Conservation (phyloP, 2,329 filamentous ascomycete species). For the Ophiostoma ulmi region DNA sequence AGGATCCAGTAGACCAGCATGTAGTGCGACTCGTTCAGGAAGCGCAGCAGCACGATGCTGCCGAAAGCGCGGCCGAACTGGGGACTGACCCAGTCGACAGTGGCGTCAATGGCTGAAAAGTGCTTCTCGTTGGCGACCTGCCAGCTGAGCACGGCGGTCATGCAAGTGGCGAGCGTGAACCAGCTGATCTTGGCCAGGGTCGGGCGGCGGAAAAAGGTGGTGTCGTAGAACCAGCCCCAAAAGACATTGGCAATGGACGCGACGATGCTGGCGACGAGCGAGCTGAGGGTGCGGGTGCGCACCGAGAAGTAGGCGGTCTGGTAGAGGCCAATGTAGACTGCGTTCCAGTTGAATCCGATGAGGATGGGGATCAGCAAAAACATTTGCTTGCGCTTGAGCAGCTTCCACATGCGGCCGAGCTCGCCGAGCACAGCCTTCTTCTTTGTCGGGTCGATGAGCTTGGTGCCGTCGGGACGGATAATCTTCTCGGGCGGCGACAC, state of each 20-base stretch:
- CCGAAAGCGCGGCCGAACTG: constrained; percentile 12
- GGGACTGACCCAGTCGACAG: constrained; percentile 11
- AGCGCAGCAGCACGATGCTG: constrained; percentile 16
- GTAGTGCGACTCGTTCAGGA: constrained; percentile 16
- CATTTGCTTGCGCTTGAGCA: constrained; percentile 12
- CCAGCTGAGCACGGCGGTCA: constrained; percentile 3
- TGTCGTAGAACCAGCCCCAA: constrained; percentile 17
- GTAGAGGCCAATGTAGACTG: constrained; percentile 12
- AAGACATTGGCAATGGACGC: constrained; percentile 14
- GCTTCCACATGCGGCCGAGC: constrained; percentile 11
- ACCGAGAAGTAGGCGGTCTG: constrained; percentile 14
- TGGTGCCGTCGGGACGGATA: constrained; percentile 2
- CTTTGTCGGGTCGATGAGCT: constrained; percentile 12
- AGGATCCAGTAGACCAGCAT: constrained; percentile 16
- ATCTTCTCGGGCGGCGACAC: constrained; percentile 13
- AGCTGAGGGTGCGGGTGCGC: constrained; percentile 11
- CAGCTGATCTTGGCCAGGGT: constrained; percentile 14
- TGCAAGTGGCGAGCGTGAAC: neutral
- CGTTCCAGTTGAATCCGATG: constrained; percentile 14
- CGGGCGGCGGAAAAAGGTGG: neutral
- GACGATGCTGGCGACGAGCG: constrained; percentile 8
- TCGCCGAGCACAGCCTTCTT: constrained; percentile 14
- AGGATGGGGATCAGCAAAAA: neutral
- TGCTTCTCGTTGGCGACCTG: constrained; percentile 14
- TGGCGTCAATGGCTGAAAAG: neutral